These are phyloP conservation scores for Inonotus obliquus DNA, from an alignment of 1,284 basidiomycete genomes.

Conservation along the genomic window DNA sequence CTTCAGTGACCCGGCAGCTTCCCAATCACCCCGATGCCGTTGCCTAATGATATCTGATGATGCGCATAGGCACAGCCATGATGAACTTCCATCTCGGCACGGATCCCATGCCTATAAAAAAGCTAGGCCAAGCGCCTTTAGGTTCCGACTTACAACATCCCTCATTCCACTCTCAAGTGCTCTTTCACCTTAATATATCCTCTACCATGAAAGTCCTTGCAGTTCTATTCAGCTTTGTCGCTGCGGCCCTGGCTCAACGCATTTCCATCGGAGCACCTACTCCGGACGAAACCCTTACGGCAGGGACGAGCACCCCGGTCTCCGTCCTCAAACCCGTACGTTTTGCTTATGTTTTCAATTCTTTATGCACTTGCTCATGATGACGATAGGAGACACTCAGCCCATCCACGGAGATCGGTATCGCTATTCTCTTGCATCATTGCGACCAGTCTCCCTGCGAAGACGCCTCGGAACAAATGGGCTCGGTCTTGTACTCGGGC, in stretches of 20 bases:
- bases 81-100: neutral
- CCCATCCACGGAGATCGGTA: slow-evolving; percentile 37
- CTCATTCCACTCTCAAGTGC: neutral
- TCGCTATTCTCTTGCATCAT: slow-evolving; percentile 36
- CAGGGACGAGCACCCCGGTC: slow-evolving; percentile 37
- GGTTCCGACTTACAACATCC: neutral
- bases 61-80: neutral
- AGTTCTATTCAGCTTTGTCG: slow-evolving; percentile 4
- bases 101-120: neutral
- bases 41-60: neutral
- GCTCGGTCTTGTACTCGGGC: slow-evolving; percentile 42
- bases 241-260: slow-evolving; percentile 34
- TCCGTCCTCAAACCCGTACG: slow-evolving; percentile 42
- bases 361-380: neutral
- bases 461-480: slow-evolving; percentile 33
- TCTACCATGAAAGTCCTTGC: slow-evolving; percentile 6
- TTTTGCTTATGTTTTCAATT: neutral
- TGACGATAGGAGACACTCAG: slow-evolving; percentile 33
- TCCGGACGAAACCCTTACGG: slow-evolving; percentile 28
- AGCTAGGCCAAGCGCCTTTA: neutral
- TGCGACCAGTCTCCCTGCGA: slow-evolving; percentile 32
- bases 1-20: neutral
- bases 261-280: slow-evolving; percentile 36
- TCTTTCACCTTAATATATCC: neutral
- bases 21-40: neutral